Evolutionary conservation across 768 basidiomycete species (phyloP).

Genomic region (Leucocoprinus birnbaumii): DNA sequence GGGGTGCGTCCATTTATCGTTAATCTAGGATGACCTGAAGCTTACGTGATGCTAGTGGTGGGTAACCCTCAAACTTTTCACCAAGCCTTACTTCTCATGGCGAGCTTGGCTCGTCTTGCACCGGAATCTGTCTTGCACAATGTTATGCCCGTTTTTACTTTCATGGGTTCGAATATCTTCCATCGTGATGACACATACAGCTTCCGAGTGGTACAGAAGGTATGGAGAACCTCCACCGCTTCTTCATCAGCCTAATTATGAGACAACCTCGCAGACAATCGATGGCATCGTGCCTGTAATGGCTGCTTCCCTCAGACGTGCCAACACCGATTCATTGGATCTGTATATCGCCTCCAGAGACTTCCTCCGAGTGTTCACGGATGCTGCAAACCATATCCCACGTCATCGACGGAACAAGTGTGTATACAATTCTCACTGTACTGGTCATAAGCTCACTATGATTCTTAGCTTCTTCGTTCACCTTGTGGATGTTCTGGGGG

Average conservation of each 20-base stretch:
- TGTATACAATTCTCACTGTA: slow-evolving; percentile 35
- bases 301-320: slow-evolving; percentile 70
- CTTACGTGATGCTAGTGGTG: slow-evolving; percentile 50
- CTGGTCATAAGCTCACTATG: too few relatives aligned
- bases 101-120: slow-evolving; percentile 76
- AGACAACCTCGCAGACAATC: slow-evolving; percentile 60
- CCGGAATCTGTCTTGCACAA: slow-evolving; percentile 93
- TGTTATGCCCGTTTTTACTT: slow-evolving; percentile 98
- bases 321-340: slow-evolving; percentile 50
- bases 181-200: slow-evolving; percentile 95
- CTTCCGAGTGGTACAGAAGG: slow-evolving; percentile 93
- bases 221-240: slow-evolving; percentile 23
- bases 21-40: not conserved
- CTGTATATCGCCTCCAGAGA: slow-evolving; percentile 72
- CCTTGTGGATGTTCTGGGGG: slow-evolving; percentile 78
- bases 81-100: slow-evolving; percentile 85
- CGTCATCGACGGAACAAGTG: slow-evolving; percentile 89
- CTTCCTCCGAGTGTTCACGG: slow-evolving; percentile 89
- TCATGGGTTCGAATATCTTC: slow-evolving; percentile 98
- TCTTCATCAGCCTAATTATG: not conserved
- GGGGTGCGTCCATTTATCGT: slow-evolving; percentile 43
- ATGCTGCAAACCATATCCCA: slow-evolving; percentile 89
- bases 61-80: slow-evolving; percentile 94
- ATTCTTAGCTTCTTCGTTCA: slow-evolving; percentile 80
- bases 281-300: slow-evolving; percentile 94